These are phyloP conservation scores for Phytophthora sp. DNA, from an alignment of 352 stramenopile species.

Conservation along the genomic window DNA sequence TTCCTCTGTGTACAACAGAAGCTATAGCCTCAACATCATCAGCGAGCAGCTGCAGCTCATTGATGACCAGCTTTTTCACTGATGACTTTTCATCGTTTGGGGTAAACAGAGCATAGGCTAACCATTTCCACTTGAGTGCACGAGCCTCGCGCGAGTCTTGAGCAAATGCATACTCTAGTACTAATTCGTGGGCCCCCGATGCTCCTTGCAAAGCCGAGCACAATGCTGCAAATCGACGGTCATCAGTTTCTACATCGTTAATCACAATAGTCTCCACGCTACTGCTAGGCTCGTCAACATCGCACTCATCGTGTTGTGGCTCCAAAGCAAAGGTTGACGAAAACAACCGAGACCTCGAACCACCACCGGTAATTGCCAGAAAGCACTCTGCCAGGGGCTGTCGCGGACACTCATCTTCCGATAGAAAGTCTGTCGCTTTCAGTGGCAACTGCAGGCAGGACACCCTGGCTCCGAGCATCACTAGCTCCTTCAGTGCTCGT, in stretches of 20 bases:
- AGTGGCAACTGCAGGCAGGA: constrained; percentile 39
- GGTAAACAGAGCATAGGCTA: constrained; percentile 25
- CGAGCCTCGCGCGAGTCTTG: constrained; percentile 15
- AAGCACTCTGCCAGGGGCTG: constrained; percentile 36
- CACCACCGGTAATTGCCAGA: constrained; percentile 19
- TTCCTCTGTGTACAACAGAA: constrained; percentile 19
- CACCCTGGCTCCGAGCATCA: constrained; percentile 25
- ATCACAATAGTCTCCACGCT: constrained; percentile 25
- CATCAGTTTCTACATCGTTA: constrained; percentile 31
- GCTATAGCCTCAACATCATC: constrained; percentile 30
- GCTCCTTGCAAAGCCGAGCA: constrained; percentile 26
- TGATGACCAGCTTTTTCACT: constrained; percentile 20
- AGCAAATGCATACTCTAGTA: constrained; percentile 27
- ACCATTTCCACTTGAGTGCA: constrained; percentile 36
- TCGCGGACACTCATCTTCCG: constrained; percentile 37
- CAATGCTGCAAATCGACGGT: constrained; percentile 33
- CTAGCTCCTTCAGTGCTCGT: constrained; percentile 22
- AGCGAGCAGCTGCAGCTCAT: constrained; percentile 21
- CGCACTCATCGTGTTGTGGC: not conserved
- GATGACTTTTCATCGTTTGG: constrained; percentile 2
- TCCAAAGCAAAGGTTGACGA: constrained; percentile 5
- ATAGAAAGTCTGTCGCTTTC: constrained; percentile 38
- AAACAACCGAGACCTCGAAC: constrained; percentile 4
- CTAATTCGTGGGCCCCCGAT: constrained; percentile 14
- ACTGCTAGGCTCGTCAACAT: not conserved